Conservation (phyloP, 2,329 filamentous ascomycete genomes). For the Pleochaeta shiraiana region DNA sequence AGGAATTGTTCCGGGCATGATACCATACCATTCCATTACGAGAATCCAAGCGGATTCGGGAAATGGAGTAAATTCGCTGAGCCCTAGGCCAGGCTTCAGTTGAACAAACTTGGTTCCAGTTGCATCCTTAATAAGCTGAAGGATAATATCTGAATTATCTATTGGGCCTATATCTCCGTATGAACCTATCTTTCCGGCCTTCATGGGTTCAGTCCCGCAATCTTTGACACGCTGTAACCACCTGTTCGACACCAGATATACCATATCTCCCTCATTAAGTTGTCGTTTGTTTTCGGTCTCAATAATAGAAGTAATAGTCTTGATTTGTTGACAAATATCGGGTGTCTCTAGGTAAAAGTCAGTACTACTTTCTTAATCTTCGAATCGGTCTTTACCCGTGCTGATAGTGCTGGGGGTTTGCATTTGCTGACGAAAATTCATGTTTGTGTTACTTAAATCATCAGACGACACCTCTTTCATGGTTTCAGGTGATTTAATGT, state of each 20-base stretch:
- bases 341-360: constrained; percentile 17
- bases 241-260: constrained; percentile 53
- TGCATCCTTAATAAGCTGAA: constrained; percentile 32
- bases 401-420: no score
- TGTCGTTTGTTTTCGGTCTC: constrained; percentile 26
- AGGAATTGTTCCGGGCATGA: constrained; percentile 43
- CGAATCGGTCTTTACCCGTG: not conserved
- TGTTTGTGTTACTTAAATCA: not conserved
- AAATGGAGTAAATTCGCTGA: constrained; percentile 57
- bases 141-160: constrained; percentile 68
- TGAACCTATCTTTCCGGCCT: constrained; percentile 34
- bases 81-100: constrained; percentile 43
- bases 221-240: constrained; percentile 61
- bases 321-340: constrained; percentile 48
- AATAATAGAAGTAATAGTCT: constrained; percentile 41
- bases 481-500: not conserved
- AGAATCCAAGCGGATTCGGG: constrained; percentile 64
- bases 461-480: not conserved
- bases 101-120: constrained; percentile 40
- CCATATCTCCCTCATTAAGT: constrained; percentile 47
- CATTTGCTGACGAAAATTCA: not conserved
- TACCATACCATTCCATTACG: constrained; percentile 62
- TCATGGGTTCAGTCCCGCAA: constrained; percentile 34
- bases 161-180: constrained; percentile 48
- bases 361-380: not conserved